A percentile compares a stretch with the other conserved stretches of the same genome.
Conservation (phyloP, 306 rosid genomes). For the Fragaria ananassa region DNA sequence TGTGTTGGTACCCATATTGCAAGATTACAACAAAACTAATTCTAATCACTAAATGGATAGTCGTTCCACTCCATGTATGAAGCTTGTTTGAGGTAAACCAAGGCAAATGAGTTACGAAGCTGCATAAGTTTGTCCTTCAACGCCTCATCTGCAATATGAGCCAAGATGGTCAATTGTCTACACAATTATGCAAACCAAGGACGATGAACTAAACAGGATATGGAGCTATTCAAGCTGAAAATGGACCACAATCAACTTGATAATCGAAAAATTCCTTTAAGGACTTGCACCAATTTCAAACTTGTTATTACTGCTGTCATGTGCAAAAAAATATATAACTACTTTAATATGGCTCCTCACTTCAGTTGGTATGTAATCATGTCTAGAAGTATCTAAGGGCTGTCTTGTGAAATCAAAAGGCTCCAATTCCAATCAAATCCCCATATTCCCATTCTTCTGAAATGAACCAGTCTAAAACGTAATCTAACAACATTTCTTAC, state of each 20-base stretch:
- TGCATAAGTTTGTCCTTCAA: not conserved
- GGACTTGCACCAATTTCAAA: not conserved
- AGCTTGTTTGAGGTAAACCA: not conserved
- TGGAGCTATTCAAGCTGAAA: not conserved
- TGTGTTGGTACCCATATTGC: not conserved
- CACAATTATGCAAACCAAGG: not conserved
- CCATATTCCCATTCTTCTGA: not conserved
- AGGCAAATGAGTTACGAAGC: not conserved
- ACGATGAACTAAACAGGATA: not conserved
- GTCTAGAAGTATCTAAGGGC: not conserved
- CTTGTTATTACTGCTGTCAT: not conserved
- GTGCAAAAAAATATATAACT: not conserved
- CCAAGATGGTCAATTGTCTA: not conserved
- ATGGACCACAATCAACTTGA: not conserved
- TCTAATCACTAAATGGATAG: not conserved
- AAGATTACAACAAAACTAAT: not conserved
- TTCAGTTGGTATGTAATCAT: not conserved
- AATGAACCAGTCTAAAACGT: not conserved
- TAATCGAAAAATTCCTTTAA: not conserved
- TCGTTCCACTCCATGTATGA: not conserved
- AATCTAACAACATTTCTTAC: not conserved
- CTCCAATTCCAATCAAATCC: not conserved
- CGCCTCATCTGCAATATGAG: conserved; percentile 4
- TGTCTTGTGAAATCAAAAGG: not conserved
- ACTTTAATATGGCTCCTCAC: not conserved